Percentiles rank a stretch among this genome's conserved stretches.
These are phyloP conservation scores for Auriscalpium microsporum DNA, from an alignment of 768 basidiomycete genomes.

Conservation along the genomic window DNA sequence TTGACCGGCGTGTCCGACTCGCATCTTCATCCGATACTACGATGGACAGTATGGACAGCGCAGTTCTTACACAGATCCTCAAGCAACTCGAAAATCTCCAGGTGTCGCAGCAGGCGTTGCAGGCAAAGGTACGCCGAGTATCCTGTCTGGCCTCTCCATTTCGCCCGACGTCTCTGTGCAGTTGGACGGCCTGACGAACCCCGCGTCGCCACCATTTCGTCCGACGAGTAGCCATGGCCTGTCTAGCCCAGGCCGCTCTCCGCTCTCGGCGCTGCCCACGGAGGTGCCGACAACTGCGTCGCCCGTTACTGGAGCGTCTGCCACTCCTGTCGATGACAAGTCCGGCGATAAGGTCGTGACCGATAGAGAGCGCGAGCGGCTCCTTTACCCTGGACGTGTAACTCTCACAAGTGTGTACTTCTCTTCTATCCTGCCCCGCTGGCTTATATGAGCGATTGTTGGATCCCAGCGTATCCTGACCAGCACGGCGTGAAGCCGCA, in stretches of 20 bases:
- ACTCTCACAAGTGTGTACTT: conserved; percentile 63
- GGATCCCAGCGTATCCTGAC: conserved; percentile 66
- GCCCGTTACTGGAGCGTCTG: conserved; percentile 10
- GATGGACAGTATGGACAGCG: conserved; percentile 27
- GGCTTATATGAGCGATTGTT: background rate
- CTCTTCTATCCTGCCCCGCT: conserved; percentile 6
- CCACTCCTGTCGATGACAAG: conserved; percentile 4
- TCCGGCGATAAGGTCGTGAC: conserved; percentile 11
- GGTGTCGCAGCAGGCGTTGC: conserved; percentile 66
- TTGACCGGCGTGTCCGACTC: no score
- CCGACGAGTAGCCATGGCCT: conserved; percentile 26
- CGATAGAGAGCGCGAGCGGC: conserved; percentile 65
- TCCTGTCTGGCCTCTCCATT: conserved; percentile 1
- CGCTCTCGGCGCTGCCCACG: conserved; percentile 24
- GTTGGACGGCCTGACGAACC: conserved; percentile 42
- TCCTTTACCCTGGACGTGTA: conserved; percentile 76
- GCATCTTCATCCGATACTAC: background rate
- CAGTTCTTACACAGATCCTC: conserved; percentile 64
- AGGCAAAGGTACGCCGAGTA: conserved; percentile 57
- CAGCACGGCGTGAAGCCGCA: conserved; percentile 82
- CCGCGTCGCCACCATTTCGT: conserved; percentile 18
- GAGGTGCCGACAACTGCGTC: conserved; percentile 23
- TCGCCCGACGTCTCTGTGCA: conserved; percentile 18
- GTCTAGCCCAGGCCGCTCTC: conserved; percentile 20
- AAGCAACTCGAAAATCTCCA: conserved; percentile 63